Base-by-base conservation (phyloP, 2,329 filamentous ascomycete species). In the Sodiomyces alkalinus region DNA sequence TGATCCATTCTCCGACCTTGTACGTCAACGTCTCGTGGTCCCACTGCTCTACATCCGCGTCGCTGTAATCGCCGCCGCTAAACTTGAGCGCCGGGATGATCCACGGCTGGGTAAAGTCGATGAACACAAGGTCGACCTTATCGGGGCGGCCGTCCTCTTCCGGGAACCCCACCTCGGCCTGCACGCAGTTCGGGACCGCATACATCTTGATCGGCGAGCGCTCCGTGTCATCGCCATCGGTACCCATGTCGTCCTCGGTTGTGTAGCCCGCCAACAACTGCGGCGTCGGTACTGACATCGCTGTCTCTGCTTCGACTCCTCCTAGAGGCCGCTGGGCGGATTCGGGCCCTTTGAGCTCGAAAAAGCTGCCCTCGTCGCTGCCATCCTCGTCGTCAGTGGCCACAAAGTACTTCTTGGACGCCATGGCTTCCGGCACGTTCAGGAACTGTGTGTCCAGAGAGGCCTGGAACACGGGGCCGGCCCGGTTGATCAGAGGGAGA, bases 21-120 rank as follows among this genome's bases (percentile, higher is more conserved):
- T 67, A 60, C 0, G 70, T 72, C 31, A 75, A 57, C 0, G 61
- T 64, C 16, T 59, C 60, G 3, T 72, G 56, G 6, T 60, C 52
- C 40, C 74, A 77, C 16, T 44, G 38, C 39, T 55, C 41, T 1
- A 73, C 60, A 39, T 73, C 59, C 4, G 51, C 46, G 7, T 51
- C 46, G 14, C 37, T 51, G 31, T 65, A 74, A 16, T 62, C 58
- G 2, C 60, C 61, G 0, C 69, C 69, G 16, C 54, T 56, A 36
- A 69, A 63, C 39, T 74, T 72, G 35, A 93, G 57, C 3, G 83
- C 85, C 8, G 78, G 55, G 12, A 92, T 52, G 21, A 96, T 58
- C 68, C 80, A 92, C 7, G 74, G 74, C 52, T 90, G 68, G 19
- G 96, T 74, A 49, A 94, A 98, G 47, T 92, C 85, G 33, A 92